A percentile compares a stretch with the other conserved stretches of the same genome.
These are phyloP conservation scores for Teunomyces tritomae DNA, from an alignment of 805 yeast genomes.

Conservation along the genomic window DNA sequence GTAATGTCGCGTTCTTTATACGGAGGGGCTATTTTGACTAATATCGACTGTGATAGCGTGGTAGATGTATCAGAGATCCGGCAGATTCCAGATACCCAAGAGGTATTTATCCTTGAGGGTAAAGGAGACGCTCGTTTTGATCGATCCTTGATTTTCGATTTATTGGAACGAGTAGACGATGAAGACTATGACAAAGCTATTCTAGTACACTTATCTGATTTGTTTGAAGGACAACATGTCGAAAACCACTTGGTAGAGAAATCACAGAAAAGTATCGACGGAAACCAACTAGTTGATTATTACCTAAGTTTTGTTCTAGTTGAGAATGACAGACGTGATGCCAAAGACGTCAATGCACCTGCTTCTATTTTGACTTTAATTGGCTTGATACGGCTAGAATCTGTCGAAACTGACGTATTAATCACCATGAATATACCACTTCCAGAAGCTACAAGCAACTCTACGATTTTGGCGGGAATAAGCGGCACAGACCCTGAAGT, in stretches of 20 bases:
- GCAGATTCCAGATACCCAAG: slow-evolving; percentile 91
- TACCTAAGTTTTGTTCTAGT: slow-evolving; percentile 5
- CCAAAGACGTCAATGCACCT: slow-evolving; percentile 11
- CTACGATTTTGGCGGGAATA: background rate
- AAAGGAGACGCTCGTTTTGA: slow-evolving; percentile 30
- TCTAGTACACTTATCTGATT: slow-evolving; percentile 54
- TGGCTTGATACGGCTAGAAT: slow-evolving; percentile 53
- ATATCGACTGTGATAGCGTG: slow-evolving; percentile 46
- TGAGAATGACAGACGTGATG: slow-evolving; percentile 11
- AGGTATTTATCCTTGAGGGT: slow-evolving; percentile 64
- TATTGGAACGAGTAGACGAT: slow-evolving; percentile 51
- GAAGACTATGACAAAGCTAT: slow-evolving; percentile 42
- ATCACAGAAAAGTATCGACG: slow-evolving; percentile 4
- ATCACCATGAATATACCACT: slow-evolving; percentile 58
- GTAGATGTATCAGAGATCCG: slow-evolving; percentile 77
- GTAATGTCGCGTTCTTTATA: slow-evolving; percentile 39
- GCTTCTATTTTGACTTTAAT: slow-evolving; percentile 45
- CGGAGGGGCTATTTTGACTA: slow-evolving; percentile 77
- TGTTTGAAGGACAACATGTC: slow-evolving; percentile 30
- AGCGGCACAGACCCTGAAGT: background rate
- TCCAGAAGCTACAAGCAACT: slow-evolving; percentile 8
- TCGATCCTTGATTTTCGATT: slow-evolving; percentile 62
- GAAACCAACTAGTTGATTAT: background rate
- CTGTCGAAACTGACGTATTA: slow-evolving; percentile 58
- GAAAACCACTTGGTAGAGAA: slow-evolving; percentile 10